A percentile compares a stretch with the other conserved stretches of the same genome.
phyloP scores from a whole-genome alignment of 2,329 filamentous ascomycete genomes.

The Fusarium drepaniforme region DNA sequence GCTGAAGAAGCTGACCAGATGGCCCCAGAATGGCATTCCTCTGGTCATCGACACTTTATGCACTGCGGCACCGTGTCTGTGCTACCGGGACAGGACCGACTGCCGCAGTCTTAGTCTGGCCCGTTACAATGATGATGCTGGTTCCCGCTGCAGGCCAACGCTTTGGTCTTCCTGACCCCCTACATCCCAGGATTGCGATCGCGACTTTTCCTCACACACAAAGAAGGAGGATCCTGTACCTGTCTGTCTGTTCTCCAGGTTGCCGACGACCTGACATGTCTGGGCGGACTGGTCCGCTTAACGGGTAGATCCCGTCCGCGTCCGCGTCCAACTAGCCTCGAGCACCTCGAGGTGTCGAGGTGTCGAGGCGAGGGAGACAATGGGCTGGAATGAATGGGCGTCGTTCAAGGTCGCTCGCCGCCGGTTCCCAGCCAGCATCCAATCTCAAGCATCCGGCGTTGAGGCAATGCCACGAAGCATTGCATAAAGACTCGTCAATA shows the following conservation, averaged over 20 bases:
- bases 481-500: conserved; percentile 44
- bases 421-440: conserved; percentile 31
- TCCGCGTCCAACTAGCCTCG: too few relatives aligned
- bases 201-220: conserved; percentile 11
- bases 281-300: too few relatives aligned
- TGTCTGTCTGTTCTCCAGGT: too few relatives aligned
- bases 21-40: conserved; percentile 20
- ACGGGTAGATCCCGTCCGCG: too few relatives aligned
- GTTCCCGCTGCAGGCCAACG: conserved; percentile 40
- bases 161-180: conserved; percentile 24
- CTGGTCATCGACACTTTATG: conserved; percentile 34
- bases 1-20: conserved; percentile 21
- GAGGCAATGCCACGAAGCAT: conserved; percentile 46
- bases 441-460: conserved; percentile 5
- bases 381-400: conserved; percentile 23
- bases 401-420: conserved; percentile 2
- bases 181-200: conserved; percentile 19
- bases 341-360: not conserved
- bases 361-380: conserved; percentile 7
- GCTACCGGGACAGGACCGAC: conserved; percentile 31
- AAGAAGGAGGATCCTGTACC: too few relatives aligned
- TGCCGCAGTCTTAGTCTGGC: conserved; percentile 30
- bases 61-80: conserved; percentile 40
- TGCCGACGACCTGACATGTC: too few relatives aligned
- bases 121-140: conserved; percentile 41